Evolutionary conservation across 176 grass and related monocot species (phyloP), one percentile per base, ranked within the genome.

Genomic region (Aegilops speltoides): DNA sequence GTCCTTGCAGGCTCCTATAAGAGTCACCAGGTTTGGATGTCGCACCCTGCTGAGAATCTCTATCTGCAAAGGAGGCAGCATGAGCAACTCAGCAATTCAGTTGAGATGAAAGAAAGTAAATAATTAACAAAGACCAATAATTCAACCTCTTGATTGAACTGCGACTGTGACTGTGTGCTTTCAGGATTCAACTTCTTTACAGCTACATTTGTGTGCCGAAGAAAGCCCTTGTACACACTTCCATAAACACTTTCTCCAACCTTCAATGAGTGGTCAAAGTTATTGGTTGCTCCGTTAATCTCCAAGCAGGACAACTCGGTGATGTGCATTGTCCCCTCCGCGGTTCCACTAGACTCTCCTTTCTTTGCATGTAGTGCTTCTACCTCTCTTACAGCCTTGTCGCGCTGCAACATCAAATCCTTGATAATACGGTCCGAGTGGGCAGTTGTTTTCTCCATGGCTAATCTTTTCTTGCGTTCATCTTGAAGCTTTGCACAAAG

Each of bases 161-260:
- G 90, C 7, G 77, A 86, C n/a, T 82, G 74, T 64, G 87, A 85
- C 67, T 95, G 80, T 63, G 59, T 82, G n/a, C 71, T 83, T 89
- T 93, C 66, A 56, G 87, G 78, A 79, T 90, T 91, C 63, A 95
- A 79, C 68, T 84, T 86, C 83, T 92, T 95, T 87, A 95, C 87
- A 68, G 91, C 93, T 50, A 93, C 91, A 12, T 64, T 65, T 52
- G 78, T 91, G 62, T 89, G 85, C 2, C 10, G 40, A 43, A 43
- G 40, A 43, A 43, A 43, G 9, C 40, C 40, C 40, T 43, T 43
- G 10, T 95, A 95, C 26, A 95, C 88, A 64, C 72, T 89, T 87
- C 91, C 90, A 50, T 89, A 85, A 36, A 87, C 83, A 76, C 91
- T 89, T 93, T 95, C 90, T 87, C 93, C 93, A 37, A 95, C 80